These are phyloP conservation scores for Omphalotus olearius DNA, from an alignment of 1,284 basidiomycete genomes.

Conservation along the genomic window DNA sequence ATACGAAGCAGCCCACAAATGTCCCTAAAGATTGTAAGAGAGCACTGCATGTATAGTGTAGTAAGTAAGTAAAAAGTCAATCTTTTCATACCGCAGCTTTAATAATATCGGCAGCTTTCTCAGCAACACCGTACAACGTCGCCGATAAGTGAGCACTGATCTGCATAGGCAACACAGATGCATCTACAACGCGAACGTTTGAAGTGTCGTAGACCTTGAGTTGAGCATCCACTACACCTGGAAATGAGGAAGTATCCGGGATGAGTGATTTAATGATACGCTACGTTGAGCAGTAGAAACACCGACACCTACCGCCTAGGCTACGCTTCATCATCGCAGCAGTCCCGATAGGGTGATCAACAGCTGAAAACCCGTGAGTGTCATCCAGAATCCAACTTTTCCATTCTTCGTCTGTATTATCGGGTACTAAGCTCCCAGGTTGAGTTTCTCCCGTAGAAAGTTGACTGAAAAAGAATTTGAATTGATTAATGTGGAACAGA, in stretches of 20 bases:
- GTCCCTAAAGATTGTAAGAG: too few species aligned
- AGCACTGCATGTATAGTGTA: too few species aligned
- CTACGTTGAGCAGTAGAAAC: neutral
- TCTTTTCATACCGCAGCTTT: constrained; percentile 28
- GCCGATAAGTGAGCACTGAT: constrained; percentile 38
- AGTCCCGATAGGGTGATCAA: constrained; percentile 59
- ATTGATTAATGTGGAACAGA: neutral
- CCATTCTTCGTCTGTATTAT: constrained; percentile 41
- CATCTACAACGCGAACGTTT: constrained; percentile 50
- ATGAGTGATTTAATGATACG: neutral
- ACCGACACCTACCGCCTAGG: constrained; percentile 44
- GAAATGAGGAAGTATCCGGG: neutral
- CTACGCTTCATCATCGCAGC: constrained; percentile 56
- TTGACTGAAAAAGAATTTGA: constrained; percentile 2
- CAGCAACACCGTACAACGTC: constrained; percentile 43
- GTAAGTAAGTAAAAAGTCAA: too few species aligned
- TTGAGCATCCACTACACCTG: constrained; percentile 38
- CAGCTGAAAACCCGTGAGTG: constrained; percentile 32
- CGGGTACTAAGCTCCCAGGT: constrained; percentile 37
- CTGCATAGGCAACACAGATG: constrained; percentile 40
- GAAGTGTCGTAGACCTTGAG: constrained; percentile 45
- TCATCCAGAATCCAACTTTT: constrained; percentile 34
- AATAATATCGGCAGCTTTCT: constrained; percentile 46
- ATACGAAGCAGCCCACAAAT: too few species aligned
- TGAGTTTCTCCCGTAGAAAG: constrained; percentile 34